Base-by-base conservation (phyloP, 2,329 filamentous ascomycete species). In the Alternaria arbusti region DNA sequence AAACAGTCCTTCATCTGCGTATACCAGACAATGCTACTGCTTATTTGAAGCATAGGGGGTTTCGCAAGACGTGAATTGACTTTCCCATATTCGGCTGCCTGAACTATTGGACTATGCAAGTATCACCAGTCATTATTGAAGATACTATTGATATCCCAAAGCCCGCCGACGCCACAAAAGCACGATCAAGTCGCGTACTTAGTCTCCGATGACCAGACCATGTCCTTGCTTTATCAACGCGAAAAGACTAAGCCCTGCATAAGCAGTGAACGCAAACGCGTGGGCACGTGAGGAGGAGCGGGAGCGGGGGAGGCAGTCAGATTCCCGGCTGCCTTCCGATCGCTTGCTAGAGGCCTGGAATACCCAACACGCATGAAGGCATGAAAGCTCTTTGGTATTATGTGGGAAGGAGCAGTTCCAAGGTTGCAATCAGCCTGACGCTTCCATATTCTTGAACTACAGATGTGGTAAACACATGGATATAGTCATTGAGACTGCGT, bases 221-320 rank as follows among this genome's bases (percentile, higher is more conserved):
- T 36, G 49, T 50, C 59, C 43, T 62, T 49, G 59, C 36, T 45
- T 3, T 50, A 32, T 22, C n/a, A 49, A 54, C 55, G 59, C 56
- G 47, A 17, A 15, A 13, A 52, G 13, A 25, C 43, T 9, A 44
- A 32, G 13, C 59, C 55, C 43, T 59, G 59, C 59, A 28, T 20
- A 32, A 47, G 22, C 32, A 40, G 30, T 20, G 32, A 25, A 51
- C 43, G 49, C 43, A 51, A 59, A 62, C 59, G 59, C 59, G 59
- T 62, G 59, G 55, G 47, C 59, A 62, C 59, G 59, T 62, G 59
- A 47, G 49, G n/a, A 9, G 20, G 26, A 59, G 30, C 43, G 30
- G 47, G 43, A 23, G 23, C 40, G 55, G 43, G 55, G 25, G 4
- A 17, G 52, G 25, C 58, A 17, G 43, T 59, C 26, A n/a, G 30